phyloP scores from a whole-genome alignment of 2,329 filamentous ascomycete genomes.

The Fusarium pilosicola region DNA sequence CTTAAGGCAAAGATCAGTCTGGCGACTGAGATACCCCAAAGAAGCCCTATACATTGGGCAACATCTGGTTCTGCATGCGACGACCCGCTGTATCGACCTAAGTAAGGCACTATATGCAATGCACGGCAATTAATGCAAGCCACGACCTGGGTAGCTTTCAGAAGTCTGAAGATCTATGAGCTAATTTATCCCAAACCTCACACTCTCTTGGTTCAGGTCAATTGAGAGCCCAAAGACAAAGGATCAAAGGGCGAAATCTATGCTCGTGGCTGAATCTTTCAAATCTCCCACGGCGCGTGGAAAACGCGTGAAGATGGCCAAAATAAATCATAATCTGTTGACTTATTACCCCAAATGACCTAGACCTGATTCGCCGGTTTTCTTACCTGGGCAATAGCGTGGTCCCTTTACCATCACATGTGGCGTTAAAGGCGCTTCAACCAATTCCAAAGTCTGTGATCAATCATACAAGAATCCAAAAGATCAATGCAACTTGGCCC shows the following conservation, averaged over 20 bases:
- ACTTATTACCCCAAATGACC: constrained; percentile 26
- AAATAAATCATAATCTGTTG: constrained; percentile 25
- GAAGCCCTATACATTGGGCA: neutral
- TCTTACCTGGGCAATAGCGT: constrained; percentile 17
- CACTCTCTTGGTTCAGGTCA: neutral
- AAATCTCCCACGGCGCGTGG: constrained; percentile 33
- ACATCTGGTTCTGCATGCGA: constrained; percentile 21
- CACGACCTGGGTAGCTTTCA: constrained; percentile 19
- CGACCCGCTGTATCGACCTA: constrained; percentile 16
- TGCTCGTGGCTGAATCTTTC: constrained; percentile 15
- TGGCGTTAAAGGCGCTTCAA: constrained; percentile 30
- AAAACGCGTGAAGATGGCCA: constrained; percentile 20
- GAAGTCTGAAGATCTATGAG: neutral
- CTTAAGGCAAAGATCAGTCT: neutral
- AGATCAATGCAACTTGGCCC: neutral
- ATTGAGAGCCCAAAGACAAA: constrained; percentile 3
- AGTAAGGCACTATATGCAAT: constrained; percentile 38
- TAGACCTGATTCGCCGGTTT: constrained; percentile 24
- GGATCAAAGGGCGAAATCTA: neutral
- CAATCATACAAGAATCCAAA: neutral
- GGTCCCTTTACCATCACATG: constrained; percentile 2
- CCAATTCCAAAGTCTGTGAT: constrained; percentile 25
- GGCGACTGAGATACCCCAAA: neutral
- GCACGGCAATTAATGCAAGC: constrained; percentile 37
- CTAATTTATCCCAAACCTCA: neutral